A percentile compares a stretch with the other conserved stretches of the same genome.
These are phyloP conservation scores for Phialophora expanda DNA, from an alignment of 2,329 filamentous ascomycete species.

Conservation along the genomic window DNA sequence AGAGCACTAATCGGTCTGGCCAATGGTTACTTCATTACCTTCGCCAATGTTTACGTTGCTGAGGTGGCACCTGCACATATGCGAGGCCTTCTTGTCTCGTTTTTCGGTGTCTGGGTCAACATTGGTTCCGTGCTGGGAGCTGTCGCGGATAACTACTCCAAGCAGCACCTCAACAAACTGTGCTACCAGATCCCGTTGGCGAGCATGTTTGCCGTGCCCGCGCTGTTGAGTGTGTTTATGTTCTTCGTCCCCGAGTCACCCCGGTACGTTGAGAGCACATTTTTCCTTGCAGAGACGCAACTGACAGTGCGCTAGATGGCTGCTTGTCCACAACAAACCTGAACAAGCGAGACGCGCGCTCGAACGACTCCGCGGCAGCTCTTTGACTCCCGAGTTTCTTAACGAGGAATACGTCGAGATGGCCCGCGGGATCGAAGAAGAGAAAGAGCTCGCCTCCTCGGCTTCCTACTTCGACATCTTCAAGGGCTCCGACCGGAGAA, in stretches of 20 bases:
- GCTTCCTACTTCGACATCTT: constrained; percentile 41
- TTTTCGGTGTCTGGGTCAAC: constrained; percentile 59
- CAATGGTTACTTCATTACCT: constrained; percentile 54
- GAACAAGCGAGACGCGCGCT: constrained; percentile 30
- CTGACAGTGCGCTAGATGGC: constrained; percentile 22
- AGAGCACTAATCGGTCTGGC: constrained; percentile 53
- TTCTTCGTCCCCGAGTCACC: constrained; percentile 56
- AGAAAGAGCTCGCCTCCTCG: constrained; percentile 26
- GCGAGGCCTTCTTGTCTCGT: constrained; percentile 54
- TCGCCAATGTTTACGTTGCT: constrained; percentile 55
- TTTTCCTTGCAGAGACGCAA: not conserved
- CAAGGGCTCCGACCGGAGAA: constrained; percentile 42
- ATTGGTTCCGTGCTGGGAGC: constrained; percentile 56
- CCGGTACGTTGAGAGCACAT: constrained; percentile 41
- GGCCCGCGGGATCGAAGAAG: constrained; percentile 32
- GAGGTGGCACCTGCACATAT: constrained; percentile 57
- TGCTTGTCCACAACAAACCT: constrained; percentile 30
- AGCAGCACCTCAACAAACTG: constrained; percentile 46
- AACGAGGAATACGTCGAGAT: constrained; percentile 36
- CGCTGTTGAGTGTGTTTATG: constrained; percentile 53
- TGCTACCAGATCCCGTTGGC: constrained; percentile 58
- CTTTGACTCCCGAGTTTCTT: constrained; percentile 22
- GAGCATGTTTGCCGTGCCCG: constrained; percentile 54
- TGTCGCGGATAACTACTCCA: constrained; percentile 51
- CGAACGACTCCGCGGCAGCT: constrained; percentile 25